Evolutionary conservation across 2,329 filamentous ascomycete species (phyloP).

Genomic region (Mycosphaerella arachidis): DNA sequence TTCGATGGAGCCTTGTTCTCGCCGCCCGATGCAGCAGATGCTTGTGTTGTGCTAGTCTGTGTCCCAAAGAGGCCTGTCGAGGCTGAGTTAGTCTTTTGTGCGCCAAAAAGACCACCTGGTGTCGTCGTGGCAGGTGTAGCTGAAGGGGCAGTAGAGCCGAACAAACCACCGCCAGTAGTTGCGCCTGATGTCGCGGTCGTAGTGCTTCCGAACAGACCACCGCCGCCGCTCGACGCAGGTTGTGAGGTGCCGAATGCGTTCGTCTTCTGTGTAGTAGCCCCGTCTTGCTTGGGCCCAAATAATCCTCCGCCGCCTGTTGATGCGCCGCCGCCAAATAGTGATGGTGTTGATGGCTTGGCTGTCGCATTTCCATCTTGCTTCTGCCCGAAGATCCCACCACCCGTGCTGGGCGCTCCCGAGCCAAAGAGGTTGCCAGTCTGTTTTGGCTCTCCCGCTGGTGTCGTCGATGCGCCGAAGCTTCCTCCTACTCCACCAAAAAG

Average conservation of each 20-base stretch:
- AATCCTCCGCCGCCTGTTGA: constrained; percentile 7
- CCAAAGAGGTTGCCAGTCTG: constrained; percentile 10
- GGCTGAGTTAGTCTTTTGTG: neutral
- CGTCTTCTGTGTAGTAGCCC: neutral
- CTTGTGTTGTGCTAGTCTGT: neutral
- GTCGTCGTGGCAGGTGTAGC: constrained; percentile 1
- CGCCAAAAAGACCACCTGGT: constrained; percentile 13
- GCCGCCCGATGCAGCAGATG: constrained; percentile 1
- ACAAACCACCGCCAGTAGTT: constrained; percentile 8
- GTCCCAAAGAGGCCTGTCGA: neutral
- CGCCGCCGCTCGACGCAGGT: neutral
- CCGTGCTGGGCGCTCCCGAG: neutral
- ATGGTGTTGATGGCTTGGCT: neutral
- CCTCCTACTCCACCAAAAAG: constrained; percentile 12
- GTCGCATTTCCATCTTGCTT: neutral
- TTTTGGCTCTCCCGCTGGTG: constrained; percentile 22
- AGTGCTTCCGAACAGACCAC: neutral
- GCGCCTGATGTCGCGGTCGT: neutral
- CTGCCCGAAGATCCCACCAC: constrained; percentile 5
- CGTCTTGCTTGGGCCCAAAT: neutral
- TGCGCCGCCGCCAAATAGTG: constrained; percentile 10
- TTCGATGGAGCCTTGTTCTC: constrained; percentile 6
- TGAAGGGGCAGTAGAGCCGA: constrained; percentile 5
- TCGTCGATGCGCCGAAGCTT: constrained; percentile 18
- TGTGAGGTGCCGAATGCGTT: neutral